A percentile compares a stretch with the other conserved stretches of the same genome.
Evolutionary conservation across 1,139 yeast species (phyloP).

Genomic region (Saccharomyces hybrid): DNA sequence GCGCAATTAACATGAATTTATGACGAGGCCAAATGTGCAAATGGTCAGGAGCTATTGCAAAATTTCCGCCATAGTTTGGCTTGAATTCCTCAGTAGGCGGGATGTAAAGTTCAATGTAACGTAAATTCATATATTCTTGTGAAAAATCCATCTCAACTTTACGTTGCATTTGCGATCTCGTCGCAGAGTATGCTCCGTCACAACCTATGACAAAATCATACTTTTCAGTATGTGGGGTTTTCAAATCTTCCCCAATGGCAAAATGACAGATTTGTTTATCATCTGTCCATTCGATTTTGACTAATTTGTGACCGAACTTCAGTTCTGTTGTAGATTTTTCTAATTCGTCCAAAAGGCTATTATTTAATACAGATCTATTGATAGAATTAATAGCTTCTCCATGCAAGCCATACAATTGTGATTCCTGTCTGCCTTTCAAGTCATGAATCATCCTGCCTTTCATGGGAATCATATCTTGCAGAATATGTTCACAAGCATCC

Average conservation of each 20-base stretch:
- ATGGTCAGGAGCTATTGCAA: constrained; percentile 61
- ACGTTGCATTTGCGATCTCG: constrained; percentile 63
- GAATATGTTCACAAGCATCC: constrained; percentile 47
- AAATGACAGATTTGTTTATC: constrained; percentile 17
- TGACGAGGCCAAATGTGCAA: constrained; percentile 92
- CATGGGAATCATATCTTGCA: constrained; percentile 71
- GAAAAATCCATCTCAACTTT: constrained; percentile 57
- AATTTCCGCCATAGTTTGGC: constrained; percentile 22
- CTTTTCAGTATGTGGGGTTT: constrained; percentile 12
- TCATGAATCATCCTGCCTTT: constrained; percentile 86
- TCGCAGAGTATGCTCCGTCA: constrained; percentile 79
- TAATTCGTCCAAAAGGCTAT: constrained; percentile 47
- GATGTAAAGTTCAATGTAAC: constrained; percentile 71
- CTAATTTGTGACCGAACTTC: constrained; percentile 52
- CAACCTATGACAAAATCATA: constrained; percentile 68
- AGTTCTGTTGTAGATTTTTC: constrained; percentile 37
- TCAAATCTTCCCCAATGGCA: constrained; percentile 20
- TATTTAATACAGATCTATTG: constrained; percentile 65
- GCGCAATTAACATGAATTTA: constrained; percentile 79
- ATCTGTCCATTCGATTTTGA: constrained; percentile 31
- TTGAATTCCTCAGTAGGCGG: constrained; percentile 42
- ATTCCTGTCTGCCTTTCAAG: constrained; percentile 49
- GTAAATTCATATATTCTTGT: constrained; percentile 79
- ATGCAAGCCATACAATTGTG: constrained; percentile 73
- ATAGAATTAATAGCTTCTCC: constrained; percentile 85